These are phyloP conservation scores for Voacanga thouarsii DNA, from an alignment of 257 asterid species.

Conservation along the genomic window DNA sequence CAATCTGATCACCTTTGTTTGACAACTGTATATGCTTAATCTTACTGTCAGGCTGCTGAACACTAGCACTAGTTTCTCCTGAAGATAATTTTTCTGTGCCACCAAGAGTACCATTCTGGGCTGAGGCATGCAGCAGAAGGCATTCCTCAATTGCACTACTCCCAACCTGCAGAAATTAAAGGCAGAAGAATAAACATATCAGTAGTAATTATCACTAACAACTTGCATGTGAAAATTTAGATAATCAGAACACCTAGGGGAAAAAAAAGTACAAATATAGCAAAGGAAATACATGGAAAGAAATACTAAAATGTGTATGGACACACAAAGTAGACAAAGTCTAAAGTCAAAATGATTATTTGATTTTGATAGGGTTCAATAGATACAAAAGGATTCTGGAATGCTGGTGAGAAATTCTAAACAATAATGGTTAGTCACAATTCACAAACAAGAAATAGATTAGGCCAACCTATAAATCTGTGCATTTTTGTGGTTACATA, in stretches of 20 bases:
- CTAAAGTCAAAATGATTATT: background rate
- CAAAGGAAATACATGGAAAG: background rate
- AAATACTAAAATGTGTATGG: background rate
- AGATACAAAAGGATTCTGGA: background rate
- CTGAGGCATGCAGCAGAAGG: slow-evolving; percentile 29
- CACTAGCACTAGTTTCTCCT: slow-evolving; percentile 32
- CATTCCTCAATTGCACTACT: slow-evolving; percentile 40
- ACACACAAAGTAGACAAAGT: background rate
- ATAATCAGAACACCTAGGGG: background rate
- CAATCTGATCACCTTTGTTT: slow-evolving; percentile 40
- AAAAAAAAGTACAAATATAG: background rate
- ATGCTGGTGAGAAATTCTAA: too few relatives aligned
- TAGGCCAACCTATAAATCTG: background rate
- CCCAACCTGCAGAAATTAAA: slow-evolving; percentile 41
- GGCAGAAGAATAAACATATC: slow-evolving; percentile 13
- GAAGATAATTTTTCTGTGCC: slow-evolving; percentile 34
- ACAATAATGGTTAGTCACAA: background rate
- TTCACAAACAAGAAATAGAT: slow-evolving; percentile 1
- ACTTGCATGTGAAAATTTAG: background rate
- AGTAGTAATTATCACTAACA: background rate
- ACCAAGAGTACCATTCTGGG: slow-evolving; percentile 36
- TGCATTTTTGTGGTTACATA: background rate
- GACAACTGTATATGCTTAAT: slow-evolving; percentile 20
- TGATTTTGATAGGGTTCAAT: background rate
- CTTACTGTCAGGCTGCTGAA: slow-evolving; percentile 39